Evolutionary conservation across 2,329 filamentous ascomycete genomes (phyloP), one percentile per base, ranked within the genome.

Genomic region (Penicillium occitanis): DNA sequence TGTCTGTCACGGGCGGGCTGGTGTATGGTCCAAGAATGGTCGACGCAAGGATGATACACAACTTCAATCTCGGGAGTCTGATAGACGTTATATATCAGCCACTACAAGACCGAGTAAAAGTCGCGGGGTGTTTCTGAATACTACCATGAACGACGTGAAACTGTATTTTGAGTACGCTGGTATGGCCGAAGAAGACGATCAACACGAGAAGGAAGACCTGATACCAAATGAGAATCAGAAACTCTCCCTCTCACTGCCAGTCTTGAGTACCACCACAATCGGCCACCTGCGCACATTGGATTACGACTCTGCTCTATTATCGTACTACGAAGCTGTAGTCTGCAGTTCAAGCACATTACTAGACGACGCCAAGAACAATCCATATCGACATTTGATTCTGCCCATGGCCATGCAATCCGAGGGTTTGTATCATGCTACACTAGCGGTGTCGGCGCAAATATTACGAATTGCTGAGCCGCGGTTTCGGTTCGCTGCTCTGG

Each of bases 371-470:
- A 53, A 70, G 46, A 70, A 68, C n/a, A 74, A 74, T 42, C 72
- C 73, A n/a, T 74, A 74, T 67, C 69, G 71, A 50, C 69, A 75
- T 62, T 64, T 73, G 2, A 71, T 75, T 25, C 64, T 75, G 0
- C 72, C 72, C n/a, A 75, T 74, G 72, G 71, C 71, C 2, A 58
- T 75, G 35, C 44, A 71, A 17, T 73, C 70, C 0, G 44, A 70
- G n/a, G 72, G 72, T 7, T 48, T 74, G 14, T 74, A 73, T 37
- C 71, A 74, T 63, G 71, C 70, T 3, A 72, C 72, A 0, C 61
- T 74, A 11, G 72, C 72, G 10, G 70, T 74, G 19, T 69, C 72
- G 1, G 73, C 73, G 1, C 70, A 70, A 42, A 74, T 71, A 17
- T 59, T 75, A 5, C 66, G 66, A 13, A 63, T 74, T 28, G 70